These are phyloP conservation scores for Ormosia semicastrata DNA, from an alignment of 306 rosid genomes.

Conservation along the genomic window DNA sequence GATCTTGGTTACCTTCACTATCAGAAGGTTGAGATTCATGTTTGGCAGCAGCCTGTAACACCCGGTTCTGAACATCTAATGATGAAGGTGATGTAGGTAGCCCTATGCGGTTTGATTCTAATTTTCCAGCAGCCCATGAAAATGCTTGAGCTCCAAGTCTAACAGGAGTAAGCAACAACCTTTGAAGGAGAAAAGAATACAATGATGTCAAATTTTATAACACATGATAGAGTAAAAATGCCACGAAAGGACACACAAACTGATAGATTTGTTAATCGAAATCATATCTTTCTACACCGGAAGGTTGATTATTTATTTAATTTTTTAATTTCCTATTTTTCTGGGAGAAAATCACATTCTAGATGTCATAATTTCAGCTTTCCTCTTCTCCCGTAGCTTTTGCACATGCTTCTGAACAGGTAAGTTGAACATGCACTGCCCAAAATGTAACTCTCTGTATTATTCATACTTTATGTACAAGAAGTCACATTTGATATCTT, in stretches of 20 bases:
- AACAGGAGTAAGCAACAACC: constrained; percentile 72
- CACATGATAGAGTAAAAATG: background rate
- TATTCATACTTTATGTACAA: background rate
- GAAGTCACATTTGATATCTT: background rate
- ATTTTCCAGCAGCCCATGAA: constrained; percentile 88
- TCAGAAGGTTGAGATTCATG: constrained; percentile 94
- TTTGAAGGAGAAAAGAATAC: constrained; percentile 32
- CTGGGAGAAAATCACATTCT: background rate
- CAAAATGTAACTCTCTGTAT: background rate
- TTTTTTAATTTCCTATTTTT: background rate
- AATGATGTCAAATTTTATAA: background rate
- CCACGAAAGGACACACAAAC: constrained; percentile 8
- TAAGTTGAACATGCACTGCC: background rate
- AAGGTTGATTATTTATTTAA: background rate
- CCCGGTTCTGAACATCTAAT: constrained; percentile 84
- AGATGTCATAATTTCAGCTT: background rate
- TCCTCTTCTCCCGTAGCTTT: background rate
- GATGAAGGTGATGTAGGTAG: constrained; percentile 95
- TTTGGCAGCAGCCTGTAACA: constrained; percentile 93
- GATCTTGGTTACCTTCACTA: constrained; percentile 55
- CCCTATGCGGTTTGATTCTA: constrained; percentile 77
- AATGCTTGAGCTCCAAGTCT: constrained; percentile 72
- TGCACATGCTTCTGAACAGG: background rate
- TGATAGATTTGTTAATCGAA: background rate
- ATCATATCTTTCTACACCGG: background rate